These are phyloP conservation scores for Zygoascus biomembranicola DNA, from an alignment of 805 yeast genomes.

Conservation along the genomic window DNA sequence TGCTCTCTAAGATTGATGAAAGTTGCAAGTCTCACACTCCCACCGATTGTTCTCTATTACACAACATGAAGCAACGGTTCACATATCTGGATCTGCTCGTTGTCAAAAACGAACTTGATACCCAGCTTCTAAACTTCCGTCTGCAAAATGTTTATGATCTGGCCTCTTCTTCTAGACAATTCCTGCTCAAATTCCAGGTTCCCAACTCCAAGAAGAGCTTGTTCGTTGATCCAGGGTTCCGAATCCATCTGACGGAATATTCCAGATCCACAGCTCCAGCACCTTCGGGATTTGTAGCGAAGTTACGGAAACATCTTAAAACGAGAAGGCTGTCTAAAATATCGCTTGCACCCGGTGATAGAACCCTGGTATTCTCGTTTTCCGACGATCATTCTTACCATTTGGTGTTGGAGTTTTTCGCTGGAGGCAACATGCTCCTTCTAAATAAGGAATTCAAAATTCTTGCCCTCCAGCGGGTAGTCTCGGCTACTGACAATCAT, in stretches of 20 bases:
- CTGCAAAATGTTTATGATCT: constrained; percentile 81
- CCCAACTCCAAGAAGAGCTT: constrained; percentile 75
- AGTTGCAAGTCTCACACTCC: background rate
- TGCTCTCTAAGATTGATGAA: too few species aligned
- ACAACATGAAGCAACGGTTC: constrained; percentile 60
- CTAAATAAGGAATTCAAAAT: constrained; percentile 64
- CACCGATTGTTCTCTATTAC: too few species aligned
- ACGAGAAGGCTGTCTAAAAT: constrained; percentile 67
- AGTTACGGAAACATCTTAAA: constrained; percentile 78
- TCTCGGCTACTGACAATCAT: constrained; percentile 50
- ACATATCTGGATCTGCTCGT: constrained; percentile 76
- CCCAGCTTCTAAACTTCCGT: constrained; percentile 52
- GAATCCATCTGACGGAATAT: constrained; percentile 68
- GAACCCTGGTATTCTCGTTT: constrained; percentile 78
- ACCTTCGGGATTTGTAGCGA: constrained; percentile 80
- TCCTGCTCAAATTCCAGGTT: constrained; percentile 66
- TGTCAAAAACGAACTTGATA: constrained; percentile 55
- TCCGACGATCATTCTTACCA: constrained; percentile 67
- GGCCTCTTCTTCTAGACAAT: constrained; percentile 61
- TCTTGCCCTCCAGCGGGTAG: constrained; percentile 67
- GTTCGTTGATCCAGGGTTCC: constrained; percentile 80
- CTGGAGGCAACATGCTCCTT: constrained; percentile 85
- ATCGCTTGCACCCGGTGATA: constrained; percentile 67
- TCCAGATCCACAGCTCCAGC: constrained; percentile 72
- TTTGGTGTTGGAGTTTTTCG: constrained; percentile 82